Evolutionary conservation across 2,329 filamentous ascomycete genomes (phyloP).

Genomic region (Golovinomyces cichoracearum): DNA sequence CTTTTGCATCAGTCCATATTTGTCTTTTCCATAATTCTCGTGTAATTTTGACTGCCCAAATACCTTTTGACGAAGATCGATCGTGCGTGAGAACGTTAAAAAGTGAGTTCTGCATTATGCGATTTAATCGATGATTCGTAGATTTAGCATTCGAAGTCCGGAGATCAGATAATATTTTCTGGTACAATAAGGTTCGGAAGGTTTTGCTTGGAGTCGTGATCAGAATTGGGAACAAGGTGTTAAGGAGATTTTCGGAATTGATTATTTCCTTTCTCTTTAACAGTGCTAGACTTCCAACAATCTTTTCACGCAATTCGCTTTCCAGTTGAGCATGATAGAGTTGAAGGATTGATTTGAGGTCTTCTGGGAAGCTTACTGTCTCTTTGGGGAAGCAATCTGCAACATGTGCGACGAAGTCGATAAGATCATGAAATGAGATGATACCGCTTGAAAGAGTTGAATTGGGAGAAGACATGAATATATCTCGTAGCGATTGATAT

Average conservation of each 20-base stretch:
- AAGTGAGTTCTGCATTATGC: slow-evolving; percentile 74
- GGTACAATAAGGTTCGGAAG: slow-evolving; percentile 56
- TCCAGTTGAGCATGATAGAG: slow-evolving; percentile 64
- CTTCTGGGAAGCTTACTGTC: slow-evolving; percentile 49
- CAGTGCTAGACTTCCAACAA: slow-evolving; percentile 71
- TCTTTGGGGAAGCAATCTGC: slow-evolving; percentile 77
- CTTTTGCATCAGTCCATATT: slow-evolving; percentile 80
- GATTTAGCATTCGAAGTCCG: slow-evolving; percentile 65
- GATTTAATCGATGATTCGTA: slow-evolving; percentile 79
- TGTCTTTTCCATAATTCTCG: slow-evolving; percentile 91
- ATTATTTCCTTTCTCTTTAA: slow-evolving; percentile 78
- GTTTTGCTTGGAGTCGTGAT: slow-evolving; percentile 81
- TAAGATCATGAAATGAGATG: slow-evolving; percentile 65
- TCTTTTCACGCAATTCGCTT: slow-evolving; percentile 70
- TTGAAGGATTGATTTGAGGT: slow-evolving; percentile 56
- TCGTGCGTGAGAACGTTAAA: slow-evolving; percentile 80
- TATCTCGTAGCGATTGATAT: slow-evolving; percentile 72
- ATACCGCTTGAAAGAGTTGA: slow-evolving; percentile 53
- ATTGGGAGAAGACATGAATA: slow-evolving; percentile 64
- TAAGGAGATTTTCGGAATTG: slow-evolving; percentile 57
- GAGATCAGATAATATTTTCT: slow-evolving; percentile 77
- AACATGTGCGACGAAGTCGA: slow-evolving; percentile 82
- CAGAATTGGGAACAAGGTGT: slow-evolving; percentile 82
- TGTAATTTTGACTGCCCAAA: slow-evolving; percentile 92
- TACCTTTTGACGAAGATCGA: slow-evolving; percentile 54